These are phyloP conservation scores for Aspergillus fumigatus DNA, from an alignment of 2,329 filamentous ascomycete species.

Conservation along the genomic window DNA sequence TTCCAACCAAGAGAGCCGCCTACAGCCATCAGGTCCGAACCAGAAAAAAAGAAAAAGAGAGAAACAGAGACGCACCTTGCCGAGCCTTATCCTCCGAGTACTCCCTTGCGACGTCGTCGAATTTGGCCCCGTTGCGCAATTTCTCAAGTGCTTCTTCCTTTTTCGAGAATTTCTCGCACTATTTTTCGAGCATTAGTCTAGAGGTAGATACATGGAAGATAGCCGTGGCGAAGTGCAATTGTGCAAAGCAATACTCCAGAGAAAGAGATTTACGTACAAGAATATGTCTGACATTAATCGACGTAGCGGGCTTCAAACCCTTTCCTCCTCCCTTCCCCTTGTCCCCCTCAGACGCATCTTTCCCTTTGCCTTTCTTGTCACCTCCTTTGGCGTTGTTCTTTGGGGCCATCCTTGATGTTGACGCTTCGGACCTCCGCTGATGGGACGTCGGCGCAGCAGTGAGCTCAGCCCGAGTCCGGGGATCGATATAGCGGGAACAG, in stretches of 20 bases:
- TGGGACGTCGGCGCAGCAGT: neutral
- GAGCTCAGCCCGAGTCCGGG: neutral
- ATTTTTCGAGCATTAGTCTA: neutral
- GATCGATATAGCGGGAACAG: neutral
- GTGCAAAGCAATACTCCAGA: conserved; percentile 1
- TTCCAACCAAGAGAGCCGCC: conserved; percentile 63
- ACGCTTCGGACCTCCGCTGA: neutral
- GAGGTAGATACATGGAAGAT: neutral
- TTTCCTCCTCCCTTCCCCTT: conserved; percentile 22
- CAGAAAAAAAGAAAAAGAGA: neutral
- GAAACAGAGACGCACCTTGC: conserved; percentile 40
- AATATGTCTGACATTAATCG: conserved; percentile 64
- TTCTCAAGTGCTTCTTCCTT: conserved; percentile 63
- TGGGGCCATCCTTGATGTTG: conserved; percentile 32
- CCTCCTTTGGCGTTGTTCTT: conserved; percentile 39
- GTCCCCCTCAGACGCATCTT: conserved; percentile 33
- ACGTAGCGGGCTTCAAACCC: conserved; percentile 53
- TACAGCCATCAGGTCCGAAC: conserved; percentile 20
- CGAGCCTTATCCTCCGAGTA: conserved; percentile 63
- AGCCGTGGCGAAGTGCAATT: too few species aligned
- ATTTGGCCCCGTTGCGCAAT: conserved; percentile 55
- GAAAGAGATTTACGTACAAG: conserved; percentile 38
- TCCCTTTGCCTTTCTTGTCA: conserved; percentile 39
- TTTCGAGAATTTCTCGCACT: conserved; percentile 61
- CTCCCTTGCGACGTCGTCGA: conserved; percentile 61